Percentiles rank a stretch among this genome's conserved stretches.
phyloP scores from a whole-genome alignment of 164 flowering plant species.

The Tetrastigma voinierianum region DNA sequence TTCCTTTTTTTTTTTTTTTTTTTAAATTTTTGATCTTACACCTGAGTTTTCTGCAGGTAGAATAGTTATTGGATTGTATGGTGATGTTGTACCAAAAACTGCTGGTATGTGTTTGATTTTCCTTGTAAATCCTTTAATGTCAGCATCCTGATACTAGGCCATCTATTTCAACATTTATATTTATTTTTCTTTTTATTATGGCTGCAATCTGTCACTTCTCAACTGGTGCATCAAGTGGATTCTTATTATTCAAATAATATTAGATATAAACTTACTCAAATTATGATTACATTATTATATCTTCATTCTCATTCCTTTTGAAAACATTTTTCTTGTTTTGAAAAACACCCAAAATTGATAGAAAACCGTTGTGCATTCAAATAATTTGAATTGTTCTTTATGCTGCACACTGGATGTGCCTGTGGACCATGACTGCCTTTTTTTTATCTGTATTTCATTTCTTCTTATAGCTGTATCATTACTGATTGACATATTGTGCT shows the following conservation, averaged over 20 bases:
- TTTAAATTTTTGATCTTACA: constrained; percentile 1
- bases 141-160: neutral
- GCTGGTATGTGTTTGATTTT: constrained; percentile 58
- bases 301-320: neutral
- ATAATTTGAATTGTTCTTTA: neutral
- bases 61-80: constrained; percentile 91
- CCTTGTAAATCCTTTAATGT: neutral
- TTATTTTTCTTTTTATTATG: neutral
- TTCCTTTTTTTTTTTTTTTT: neutral
- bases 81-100: constrained; percentile 87
- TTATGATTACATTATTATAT: neutral
- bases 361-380: neutral
- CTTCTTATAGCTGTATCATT: neutral
- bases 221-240: neutral
- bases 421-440: neutral
- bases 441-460: neutral
- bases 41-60: constrained; percentile 60
- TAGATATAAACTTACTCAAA: neutral
- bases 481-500: neutral
- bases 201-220: neutral
- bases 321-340: neutral
- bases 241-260: neutral
- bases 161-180: neutral
- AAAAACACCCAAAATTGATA: neutral
- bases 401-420: neutral